A percentile compares a stretch with the other conserved stretches of the same genome.
phyloP scores from a whole-genome alignment of 768 basidiomycete genomes.

The Mycena latifolia region DNA sequence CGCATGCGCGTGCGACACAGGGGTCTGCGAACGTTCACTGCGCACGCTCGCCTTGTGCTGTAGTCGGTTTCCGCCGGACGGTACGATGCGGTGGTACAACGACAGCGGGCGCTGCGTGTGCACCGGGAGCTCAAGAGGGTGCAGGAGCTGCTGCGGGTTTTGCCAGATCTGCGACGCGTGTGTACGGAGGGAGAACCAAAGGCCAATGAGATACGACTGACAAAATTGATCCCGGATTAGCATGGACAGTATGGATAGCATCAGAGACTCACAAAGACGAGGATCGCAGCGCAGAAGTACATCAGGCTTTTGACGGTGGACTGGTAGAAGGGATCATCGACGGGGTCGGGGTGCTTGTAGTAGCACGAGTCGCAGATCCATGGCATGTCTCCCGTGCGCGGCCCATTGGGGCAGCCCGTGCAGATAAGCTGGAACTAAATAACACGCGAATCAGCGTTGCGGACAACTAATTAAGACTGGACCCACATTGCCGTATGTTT shows the following conservation, averaged over 20 bases:
- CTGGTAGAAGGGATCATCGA: slow-evolving; percentile 96
- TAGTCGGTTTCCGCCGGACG: slow-evolving; percentile 41
- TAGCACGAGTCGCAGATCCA: slow-evolving; percentile 96
- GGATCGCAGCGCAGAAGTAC: slow-evolving; percentile 94
- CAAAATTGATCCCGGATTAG: slow-evolving; percentile 15
- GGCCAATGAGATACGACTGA: slow-evolving; percentile 96
- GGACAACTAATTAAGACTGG: neutral
- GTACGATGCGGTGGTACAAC: slow-evolving; percentile 70
- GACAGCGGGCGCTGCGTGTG: slow-evolving; percentile 67
- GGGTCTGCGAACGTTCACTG: slow-evolving; percentile 34
- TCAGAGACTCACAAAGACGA: slow-evolving; percentile 82
- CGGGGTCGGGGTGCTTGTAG: slow-evolving; percentile 95
- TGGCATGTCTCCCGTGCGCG: slow-evolving; percentile 56
- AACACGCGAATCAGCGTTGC: slow-evolving; percentile 5
- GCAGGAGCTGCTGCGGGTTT: slow-evolving; percentile 89
- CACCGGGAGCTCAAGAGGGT: slow-evolving; percentile 70
- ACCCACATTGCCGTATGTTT: slow-evolving; percentile 96
- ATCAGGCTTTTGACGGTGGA: slow-evolving; percentile 94
- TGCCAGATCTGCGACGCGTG: slow-evolving; percentile 99
- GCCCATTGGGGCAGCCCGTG: slow-evolving; percentile 75
- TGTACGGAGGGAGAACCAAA: slow-evolving; percentile 99
- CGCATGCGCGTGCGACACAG: slow-evolving; percentile 13
- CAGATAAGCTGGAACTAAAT: slow-evolving; percentile 89
- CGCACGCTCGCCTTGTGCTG: slow-evolving; percentile 29
- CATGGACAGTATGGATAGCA: neutral